phyloP scores from a whole-genome alignment of 768 basidiomycete species.

The Lyophyllum atratum region DNA sequence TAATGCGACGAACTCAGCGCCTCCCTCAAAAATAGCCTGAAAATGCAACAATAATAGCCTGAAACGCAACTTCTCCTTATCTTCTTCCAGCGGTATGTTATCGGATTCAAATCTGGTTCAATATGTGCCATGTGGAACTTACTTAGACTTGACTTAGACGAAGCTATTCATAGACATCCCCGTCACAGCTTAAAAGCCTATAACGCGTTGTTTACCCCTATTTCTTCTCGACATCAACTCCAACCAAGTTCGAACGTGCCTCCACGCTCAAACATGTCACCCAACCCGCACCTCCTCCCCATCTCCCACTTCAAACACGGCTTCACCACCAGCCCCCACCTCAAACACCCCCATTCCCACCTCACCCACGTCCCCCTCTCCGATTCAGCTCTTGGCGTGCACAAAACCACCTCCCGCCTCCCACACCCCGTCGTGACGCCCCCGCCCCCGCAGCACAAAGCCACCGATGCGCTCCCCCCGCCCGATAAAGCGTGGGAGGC shows the following conservation, averaged over 20 bases:
- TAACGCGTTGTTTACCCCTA: neutral
- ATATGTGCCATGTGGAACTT: no score
- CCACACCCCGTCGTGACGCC: slow-evolving; percentile 33
- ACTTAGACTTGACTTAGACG: no score
- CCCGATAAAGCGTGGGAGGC: slow-evolving; percentile 59
- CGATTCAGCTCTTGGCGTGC: slow-evolving; percentile 50
- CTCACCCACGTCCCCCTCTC: slow-evolving; percentile 33
- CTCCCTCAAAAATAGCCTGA: no score
- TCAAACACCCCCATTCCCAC: slow-evolving; percentile 12
- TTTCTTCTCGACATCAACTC: neutral
- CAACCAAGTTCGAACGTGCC: neutral
- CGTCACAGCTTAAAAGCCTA: no score
- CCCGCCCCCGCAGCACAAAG: slow-evolving; percentile 17
- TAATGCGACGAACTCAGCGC: no score
- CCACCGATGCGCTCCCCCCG: slow-evolving; percentile 9
- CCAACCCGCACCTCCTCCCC: slow-evolving; percentile 25
- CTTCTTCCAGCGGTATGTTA: no score
- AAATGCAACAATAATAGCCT: no score
- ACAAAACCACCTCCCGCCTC: slow-evolving; percentile 43
- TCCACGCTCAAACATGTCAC: neutral
- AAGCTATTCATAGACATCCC: no score
- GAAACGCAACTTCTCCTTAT: no score
- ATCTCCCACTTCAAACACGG: slow-evolving; percentile 32
- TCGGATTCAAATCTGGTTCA: no score
- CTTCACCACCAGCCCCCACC: slow-evolving; percentile 40